A percentile compares a stretch with the other conserved stretches of the same genome.
These are phyloP conservation scores for Botrytis medusae DNA, from an alignment of 2,329 filamentous ascomycete genomes.

Conservation along the genomic window DNA sequence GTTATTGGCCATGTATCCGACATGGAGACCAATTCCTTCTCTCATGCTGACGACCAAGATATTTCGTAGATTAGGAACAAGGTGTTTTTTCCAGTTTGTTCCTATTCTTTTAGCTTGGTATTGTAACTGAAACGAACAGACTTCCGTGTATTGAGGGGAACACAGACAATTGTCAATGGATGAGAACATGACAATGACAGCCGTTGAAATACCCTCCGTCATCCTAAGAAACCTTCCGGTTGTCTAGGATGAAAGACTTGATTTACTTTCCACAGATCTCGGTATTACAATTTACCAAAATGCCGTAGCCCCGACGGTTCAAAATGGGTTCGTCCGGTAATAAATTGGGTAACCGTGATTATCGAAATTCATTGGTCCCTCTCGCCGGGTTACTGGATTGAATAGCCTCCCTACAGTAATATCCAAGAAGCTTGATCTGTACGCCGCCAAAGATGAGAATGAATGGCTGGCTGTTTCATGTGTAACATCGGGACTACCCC, in stretches of 20 bases:
- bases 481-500: constrained; percentile 12
- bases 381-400: constrained; percentile 22
- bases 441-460: constrained; percentile 10
- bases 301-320: constrained; percentile 4
- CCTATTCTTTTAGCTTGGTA: not conserved
- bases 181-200: not conserved
- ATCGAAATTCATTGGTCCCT: constrained; percentile 16
- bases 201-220: not conserved
- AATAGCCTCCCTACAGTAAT: constrained; percentile 13
- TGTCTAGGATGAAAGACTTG: not conserved
- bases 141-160: not conserved
- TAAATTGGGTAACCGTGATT: not conserved
- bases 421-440: constrained; percentile 17
- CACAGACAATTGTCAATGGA: not conserved
- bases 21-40: not conserved
- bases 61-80: not conserved
- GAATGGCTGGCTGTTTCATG: constrained; percentile 11
- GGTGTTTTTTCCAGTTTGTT: not conserved
- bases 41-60: constrained; percentile 1
- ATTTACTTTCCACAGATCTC: constrained; percentile 9
- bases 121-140: not conserved
- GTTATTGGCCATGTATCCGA: constrained; percentile 4
- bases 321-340: constrained; percentile 3
- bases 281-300: constrained; percentile 7
- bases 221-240: not conserved